Evolutionary conservation across 805 yeast genomes (phyloP), one percentile per base, ranked within the genome.

Genomic region (Wickerhamiella qilinensis): DNA sequence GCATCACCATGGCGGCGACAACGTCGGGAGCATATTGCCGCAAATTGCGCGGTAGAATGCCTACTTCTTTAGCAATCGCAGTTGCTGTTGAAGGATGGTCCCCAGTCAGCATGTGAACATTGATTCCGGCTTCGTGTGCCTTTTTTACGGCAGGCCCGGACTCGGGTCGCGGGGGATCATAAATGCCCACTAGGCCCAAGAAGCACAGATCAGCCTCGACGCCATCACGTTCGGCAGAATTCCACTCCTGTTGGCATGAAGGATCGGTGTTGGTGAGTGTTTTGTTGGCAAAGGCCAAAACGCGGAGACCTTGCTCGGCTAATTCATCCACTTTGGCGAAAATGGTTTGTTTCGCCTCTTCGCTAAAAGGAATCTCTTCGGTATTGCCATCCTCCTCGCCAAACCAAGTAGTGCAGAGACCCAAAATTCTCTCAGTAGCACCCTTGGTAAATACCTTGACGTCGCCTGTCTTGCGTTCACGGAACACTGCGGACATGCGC

Each of bases 41-140:
- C 50, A 74, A 54, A 55, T 78, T 68, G 37, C 60, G 65, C 8
- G 86, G 84, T 25, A 79, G 56, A 43, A 79, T 79, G 14, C 86
- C 86, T 37, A 79, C 85, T 54, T 79, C 85, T 54, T 73, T 76
- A 15, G 88, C 86, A 62, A 79, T 79, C 3, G 86, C 83, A 41
- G 64, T 63, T 15, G 88, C 88, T 32, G 88, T 79, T 28, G 77
- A 77, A 8, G 78, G 80, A 50, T 77, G 84, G 53, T 79, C 88
- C 45, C 88, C 88, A 16, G 88, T 79, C 30, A 80, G 67, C 88
- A 79, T 79, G 48, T 75, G 83, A 34, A 79, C 86, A 46, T 75
- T 72, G 47, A 79, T 75, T 43, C 88, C 88, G 14, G 88, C 88
- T 35, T 56, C 63, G 52, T 77, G 84, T 56, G 86, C 78, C 43